phyloP scores from a whole-genome alignment of 495 filamentous ascomycete species.

The Rostrohypoxylon terebratum region DNA sequence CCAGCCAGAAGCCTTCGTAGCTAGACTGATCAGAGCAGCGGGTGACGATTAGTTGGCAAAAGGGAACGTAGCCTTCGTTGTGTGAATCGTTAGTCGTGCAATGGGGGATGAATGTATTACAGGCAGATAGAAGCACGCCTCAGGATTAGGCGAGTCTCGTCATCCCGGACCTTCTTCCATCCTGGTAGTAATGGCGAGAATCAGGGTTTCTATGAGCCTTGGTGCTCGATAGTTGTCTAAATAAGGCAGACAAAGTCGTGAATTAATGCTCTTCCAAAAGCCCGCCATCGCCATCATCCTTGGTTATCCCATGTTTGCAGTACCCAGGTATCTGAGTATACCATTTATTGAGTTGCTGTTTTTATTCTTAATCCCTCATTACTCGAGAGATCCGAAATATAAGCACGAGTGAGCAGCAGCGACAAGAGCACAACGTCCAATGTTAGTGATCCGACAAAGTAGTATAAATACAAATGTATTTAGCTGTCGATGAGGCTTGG shows the following conservation, averaged over 20 bases:
- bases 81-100: neutral
- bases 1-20: neutral
- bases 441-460: neutral
- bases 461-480: neutral
- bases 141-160: neutral
- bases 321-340: neutral
- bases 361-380: neutral
- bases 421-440: neutral
- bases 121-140: neutral
- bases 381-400: neutral
- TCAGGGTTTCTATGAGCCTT: neutral
- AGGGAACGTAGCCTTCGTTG: neutral
- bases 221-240: neutral
- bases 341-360: neutral
- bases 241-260: neutral
- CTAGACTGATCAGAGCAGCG: neutral
- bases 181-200: neutral
- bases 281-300: neutral
- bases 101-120: neutral
- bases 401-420: neutral
- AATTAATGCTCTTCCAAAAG: neutral
- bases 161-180: neutral
- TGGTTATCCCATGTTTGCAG: neutral
- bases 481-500: neutral
- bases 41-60: neutral